phyloP scores from a whole-genome alignment of 257 asterid species.

The Solanum rostratum region DNA sequence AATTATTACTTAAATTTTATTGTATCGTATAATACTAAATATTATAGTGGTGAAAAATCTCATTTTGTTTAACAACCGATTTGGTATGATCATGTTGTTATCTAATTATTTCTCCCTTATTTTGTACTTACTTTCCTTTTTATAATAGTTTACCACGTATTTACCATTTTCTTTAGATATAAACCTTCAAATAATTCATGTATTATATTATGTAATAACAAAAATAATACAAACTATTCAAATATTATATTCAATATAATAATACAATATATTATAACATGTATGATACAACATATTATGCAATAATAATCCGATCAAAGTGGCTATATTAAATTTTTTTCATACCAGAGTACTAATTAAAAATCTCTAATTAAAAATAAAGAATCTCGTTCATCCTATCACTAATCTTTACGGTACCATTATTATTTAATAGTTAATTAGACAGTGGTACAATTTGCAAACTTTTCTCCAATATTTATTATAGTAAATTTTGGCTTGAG shows the following conservation, averaged over 20 bases:
- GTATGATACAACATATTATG: too few relatives aligned
- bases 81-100: neutral
- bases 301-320: neutral
- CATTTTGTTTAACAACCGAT: neutral
- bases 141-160: neutral
- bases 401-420: too few relatives aligned
- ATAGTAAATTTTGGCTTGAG: neutral
- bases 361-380: neutral
- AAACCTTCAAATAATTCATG: too few relatives aligned
- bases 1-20: neutral
- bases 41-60: accelerated
- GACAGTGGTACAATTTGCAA: neutral
- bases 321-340: neutral
- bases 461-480: neutral
- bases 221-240: too few relatives aligned
- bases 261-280: too few relatives aligned
- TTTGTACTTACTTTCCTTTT: neutral
- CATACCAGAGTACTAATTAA: neutral
- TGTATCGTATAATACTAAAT: neutral
- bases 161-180: too few relatives aligned
- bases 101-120: too few relatives aligned
- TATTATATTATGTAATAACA: neutral
- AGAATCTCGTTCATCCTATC: neutral
- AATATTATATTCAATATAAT: too few relatives aligned
- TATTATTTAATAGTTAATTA: neutral